These are phyloP conservation scores for Coemansia sp. DNA, from an alignment of 192 early-diverging fungal genomes.

Conservation along the genomic window DNA sequence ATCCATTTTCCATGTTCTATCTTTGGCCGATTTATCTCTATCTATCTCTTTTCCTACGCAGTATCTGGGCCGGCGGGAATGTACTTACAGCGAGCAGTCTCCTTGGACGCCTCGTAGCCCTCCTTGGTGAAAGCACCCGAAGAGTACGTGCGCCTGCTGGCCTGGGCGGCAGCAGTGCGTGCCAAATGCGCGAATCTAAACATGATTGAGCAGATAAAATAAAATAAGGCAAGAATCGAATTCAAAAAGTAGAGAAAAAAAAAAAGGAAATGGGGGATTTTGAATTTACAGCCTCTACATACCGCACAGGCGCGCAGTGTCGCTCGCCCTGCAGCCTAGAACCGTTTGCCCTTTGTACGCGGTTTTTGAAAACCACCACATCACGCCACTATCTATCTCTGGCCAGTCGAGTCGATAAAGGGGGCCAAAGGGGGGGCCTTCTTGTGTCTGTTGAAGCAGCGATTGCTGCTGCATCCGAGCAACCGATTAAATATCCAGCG, in stretches of 20 bases:
- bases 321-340: no score
- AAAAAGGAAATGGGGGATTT: not conserved
- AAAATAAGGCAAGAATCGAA: not conserved
- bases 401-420: no score
- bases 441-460: no score
- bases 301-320: no score
- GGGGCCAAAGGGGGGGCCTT: no score
- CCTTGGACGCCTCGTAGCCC: slow-evolving; percentile 38
- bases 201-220: slow-evolving; percentile 13
- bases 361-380: no score
- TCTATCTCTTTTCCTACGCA: not conserved
- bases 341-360: not conserved
- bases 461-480: no score
- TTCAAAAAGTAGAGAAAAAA: slow-evolving; percentile 1
- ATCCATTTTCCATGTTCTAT: no score
- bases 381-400: no score
- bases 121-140: slow-evolving; percentile 22
- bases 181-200: slow-evolving; percentile 36
- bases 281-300: slow-evolving; percentile 8
- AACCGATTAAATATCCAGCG: no score
- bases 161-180: slow-evolving; percentile 33
- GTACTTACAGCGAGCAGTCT: slow-evolving; percentile 41
- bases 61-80: no score
- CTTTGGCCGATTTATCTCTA: no score
- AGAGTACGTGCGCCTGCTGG: slow-evolving; percentile 40